A percentile compares a stretch with the other conserved stretches of the same genome.
These are phyloP conservation scores for Obelidium mucronatum DNA, from an alignment of 192 early-diverging fungal species.

Conservation along the genomic window DNA sequence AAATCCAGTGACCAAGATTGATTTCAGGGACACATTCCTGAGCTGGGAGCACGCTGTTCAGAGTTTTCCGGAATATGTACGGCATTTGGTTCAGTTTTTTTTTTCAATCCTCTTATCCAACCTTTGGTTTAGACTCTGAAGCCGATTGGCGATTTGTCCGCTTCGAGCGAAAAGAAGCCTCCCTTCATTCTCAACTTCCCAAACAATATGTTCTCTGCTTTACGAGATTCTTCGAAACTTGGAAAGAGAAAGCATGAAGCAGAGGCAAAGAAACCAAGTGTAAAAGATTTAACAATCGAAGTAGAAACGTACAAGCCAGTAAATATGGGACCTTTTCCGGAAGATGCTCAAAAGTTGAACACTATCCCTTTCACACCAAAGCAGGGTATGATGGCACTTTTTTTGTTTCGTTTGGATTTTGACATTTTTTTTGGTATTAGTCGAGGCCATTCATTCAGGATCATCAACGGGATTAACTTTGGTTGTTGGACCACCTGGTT, in stretches of 20 bases:
- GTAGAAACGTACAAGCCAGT: constrained; percentile 70
- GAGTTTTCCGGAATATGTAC: constrained; percentile 68
- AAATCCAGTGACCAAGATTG: constrained; percentile 62
- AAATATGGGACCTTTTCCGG: constrained; percentile 79
- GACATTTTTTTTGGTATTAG: constrained; percentile 39
- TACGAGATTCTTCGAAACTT: constrained; percentile 13
- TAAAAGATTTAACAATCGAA: constrained; percentile 53
- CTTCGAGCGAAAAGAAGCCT: constrained; percentile 40
- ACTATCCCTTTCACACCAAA: constrained; percentile 83
- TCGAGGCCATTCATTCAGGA: constrained; percentile 87
- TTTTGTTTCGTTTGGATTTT: constrained; percentile 10
- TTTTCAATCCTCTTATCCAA: background rate
- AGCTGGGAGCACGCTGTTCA: constrained; percentile 77
- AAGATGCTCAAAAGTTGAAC: constrained; percentile 75
- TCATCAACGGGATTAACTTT: constrained; percentile 86
- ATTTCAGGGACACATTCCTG: constrained; percentile 91
- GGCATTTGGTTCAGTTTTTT: background rate
- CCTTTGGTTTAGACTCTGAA: constrained; percentile 10
- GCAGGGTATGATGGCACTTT: constrained; percentile 66
- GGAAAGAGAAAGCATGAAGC: constrained; percentile 56
- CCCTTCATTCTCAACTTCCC: constrained; percentile 84
- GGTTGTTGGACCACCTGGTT: constrained; percentile 93
- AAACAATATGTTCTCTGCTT: constrained; percentile 45
- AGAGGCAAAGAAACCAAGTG: constrained; percentile 23
- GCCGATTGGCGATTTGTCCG: background rate